A percentile compares a stretch with the other conserved stretches of the same genome.
Conservation (phyloP, 805 yeast species). For the Teunomyces gatunensis region DNA sequence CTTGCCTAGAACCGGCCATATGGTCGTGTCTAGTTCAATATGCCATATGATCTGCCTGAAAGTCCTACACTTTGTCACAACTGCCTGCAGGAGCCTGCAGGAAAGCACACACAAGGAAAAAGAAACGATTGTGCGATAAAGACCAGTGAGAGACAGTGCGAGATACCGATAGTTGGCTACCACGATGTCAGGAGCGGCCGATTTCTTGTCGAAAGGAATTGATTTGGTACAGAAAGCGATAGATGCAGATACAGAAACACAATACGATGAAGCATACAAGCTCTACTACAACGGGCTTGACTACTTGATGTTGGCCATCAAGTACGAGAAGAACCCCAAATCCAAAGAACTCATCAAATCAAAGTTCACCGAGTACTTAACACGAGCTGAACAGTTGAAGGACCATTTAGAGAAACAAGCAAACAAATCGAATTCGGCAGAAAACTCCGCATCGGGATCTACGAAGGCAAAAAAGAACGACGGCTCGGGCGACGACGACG, state of each 20-base stretch:
- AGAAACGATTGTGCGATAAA: not conserved
- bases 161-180: too few species aligned
- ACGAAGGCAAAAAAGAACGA: slow-evolving; percentile 53
- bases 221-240: slow-evolving; percentile 92
- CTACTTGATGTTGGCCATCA: slow-evolving; percentile 91
- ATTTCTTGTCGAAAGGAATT: slow-evolving; percentile 91
- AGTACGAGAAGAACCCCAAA: slow-evolving; percentile 85
- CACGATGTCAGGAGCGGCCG: slow-evolving; percentile 40
- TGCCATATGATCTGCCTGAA: too few species aligned
- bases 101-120: not conserved
- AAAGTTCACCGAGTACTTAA: slow-evolving; percentile 85
- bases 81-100: too few species aligned
- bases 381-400: slow-evolving; percentile 91
- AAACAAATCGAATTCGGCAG: slow-evolving; percentile 46
- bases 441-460: slow-evolving; percentile 51
- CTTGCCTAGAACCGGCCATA: too few species aligned
- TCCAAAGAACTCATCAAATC: slow-evolving; percentile 86
- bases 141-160: not conserved
- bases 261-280: slow-evolving; percentile 92
- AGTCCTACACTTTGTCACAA: too few species aligned
- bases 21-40: too few species aligned
- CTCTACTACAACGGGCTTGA: slow-evolving; percentile 90
- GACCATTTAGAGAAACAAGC: slow-evolving; percentile 73
- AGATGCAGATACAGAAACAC: slow-evolving; percentile 85
- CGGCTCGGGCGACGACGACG: slow-evolving; percentile 60